Conservation (phyloP, 805 yeast genomes). For the Kodamaea jinghongensis region DNA sequence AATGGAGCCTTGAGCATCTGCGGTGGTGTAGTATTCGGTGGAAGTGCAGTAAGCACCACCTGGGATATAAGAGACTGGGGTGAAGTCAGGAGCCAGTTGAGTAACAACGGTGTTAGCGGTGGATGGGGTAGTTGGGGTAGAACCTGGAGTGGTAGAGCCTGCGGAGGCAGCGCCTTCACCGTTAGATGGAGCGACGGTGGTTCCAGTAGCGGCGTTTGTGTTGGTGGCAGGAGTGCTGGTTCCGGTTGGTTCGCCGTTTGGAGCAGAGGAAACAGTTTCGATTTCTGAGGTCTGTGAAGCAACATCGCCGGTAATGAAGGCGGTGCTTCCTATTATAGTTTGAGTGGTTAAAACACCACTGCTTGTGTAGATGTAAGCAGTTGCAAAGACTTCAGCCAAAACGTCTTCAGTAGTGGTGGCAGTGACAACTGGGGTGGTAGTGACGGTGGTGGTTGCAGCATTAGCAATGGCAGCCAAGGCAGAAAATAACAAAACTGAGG, state of each 20-base stretch:
- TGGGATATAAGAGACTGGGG: constrained; percentile 5
- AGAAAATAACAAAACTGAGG: constrained; percentile 8
- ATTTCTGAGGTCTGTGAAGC: constrained; percentile 10
- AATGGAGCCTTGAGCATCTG: constrained; percentile 7
- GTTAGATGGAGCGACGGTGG: constrained; percentile 6
- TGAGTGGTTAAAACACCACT: constrained; percentile 31
- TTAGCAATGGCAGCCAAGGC: constrained; percentile 11
- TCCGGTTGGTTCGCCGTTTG: not conserved
- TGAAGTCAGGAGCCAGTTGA: not conserved
- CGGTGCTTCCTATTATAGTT: constrained; percentile 19
- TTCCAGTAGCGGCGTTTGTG: constrained; percentile 3
- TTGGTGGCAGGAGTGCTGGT: not conserved
- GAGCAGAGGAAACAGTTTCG: constrained; percentile 5
- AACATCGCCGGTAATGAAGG: constrained; percentile 4
- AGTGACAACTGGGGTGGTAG: constrained; percentile 28
- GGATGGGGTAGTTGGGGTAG: constrained; percentile 2
- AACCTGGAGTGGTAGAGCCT: constrained; percentile 7
- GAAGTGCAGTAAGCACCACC: constrained; percentile 10
- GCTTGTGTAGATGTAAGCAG: constrained; percentile 31
- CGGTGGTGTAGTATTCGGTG: constrained; percentile 9
- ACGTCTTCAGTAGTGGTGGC: constrained; percentile 27
- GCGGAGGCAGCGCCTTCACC: constrained; percentile 7
- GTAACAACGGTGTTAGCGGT: constrained; percentile 1
- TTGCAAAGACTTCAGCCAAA: constrained; percentile 24
- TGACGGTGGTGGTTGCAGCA: constrained; percentile 20